These are phyloP conservation scores for Rhizophagus clarus DNA, from an alignment of 192 early-diverging fungal genomes.

Conservation along the genomic window DNA sequence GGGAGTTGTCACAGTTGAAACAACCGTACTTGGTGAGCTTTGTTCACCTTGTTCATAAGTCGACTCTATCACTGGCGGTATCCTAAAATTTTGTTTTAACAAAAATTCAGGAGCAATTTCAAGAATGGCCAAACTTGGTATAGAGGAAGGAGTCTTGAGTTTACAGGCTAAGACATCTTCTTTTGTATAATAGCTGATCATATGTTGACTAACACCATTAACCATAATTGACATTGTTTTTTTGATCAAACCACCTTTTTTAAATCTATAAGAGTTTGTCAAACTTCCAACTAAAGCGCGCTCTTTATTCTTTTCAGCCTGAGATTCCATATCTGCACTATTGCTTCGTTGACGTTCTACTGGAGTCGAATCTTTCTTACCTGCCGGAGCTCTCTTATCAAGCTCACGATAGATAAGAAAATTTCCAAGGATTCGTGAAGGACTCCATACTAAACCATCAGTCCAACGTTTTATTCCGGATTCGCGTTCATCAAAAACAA, in stretches of 20 bases:
- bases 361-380: constrained; percentile 56
- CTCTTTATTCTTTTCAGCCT: constrained; percentile 53
- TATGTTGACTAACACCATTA: constrained; percentile 61
- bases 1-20: not conserved
- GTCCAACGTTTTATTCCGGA: constrained; percentile 89
- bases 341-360: constrained; percentile 26
- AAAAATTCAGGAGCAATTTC: constrained; percentile 62
- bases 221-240: constrained; percentile 79
- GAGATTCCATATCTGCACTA: constrained; percentile 40
- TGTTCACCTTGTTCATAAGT: constrained; percentile 36
- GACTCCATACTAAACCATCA: constrained; percentile 80
- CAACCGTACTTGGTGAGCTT: not conserved
- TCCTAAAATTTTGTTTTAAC: constrained; percentile 62
- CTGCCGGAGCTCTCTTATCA: constrained; percentile 47
- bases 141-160: constrained; percentile 56
- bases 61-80: constrained; percentile 51
- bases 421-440: constrained; percentile 79
- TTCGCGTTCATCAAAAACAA: constrained; percentile 85
- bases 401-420: constrained; percentile 83
- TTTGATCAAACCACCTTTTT: constrained; percentile 70
- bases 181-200: constrained; percentile 62
- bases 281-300: constrained; percentile 57
- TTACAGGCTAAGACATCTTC: constrained; percentile 53
- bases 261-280: constrained; percentile 60
- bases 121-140: constrained; percentile 54